These are phyloP conservation scores for Ophiognomonia clavigignenti-juglandacearum DNA, from an alignment of 2,329 filamentous ascomycete species.

Conservation along the genomic window DNA sequence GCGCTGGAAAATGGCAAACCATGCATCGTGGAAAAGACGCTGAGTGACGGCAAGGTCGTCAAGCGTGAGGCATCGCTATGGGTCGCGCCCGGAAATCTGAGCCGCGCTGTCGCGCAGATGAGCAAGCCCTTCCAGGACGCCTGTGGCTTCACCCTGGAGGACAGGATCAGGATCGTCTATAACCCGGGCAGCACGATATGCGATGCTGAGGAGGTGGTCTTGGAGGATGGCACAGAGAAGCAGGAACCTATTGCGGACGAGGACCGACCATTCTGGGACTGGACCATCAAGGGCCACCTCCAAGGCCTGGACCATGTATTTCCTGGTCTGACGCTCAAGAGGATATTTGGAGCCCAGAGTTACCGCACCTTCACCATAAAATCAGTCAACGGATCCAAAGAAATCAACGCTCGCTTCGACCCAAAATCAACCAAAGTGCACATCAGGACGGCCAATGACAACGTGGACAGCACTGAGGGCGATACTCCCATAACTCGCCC, in stretches of 20 bases:
- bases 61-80: slow-evolving; percentile 44
- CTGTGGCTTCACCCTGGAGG: slow-evolving; percentile 67
- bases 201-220: slow-evolving; percentile 51
- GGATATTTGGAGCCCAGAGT: slow-evolving; percentile 48
- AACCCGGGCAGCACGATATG: slow-evolving; percentile 45
- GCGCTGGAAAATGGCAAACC: slow-evolving; percentile 35
- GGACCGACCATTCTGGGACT: slow-evolving; percentile 32
- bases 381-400: slow-evolving; percentile 48
- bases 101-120: slow-evolving; percentile 65
- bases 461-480: slow-evolving; percentile 25
- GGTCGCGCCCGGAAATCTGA: slow-evolving; percentile 51
- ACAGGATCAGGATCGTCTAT: slow-evolving; percentile 58
- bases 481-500: slow-evolving; percentile 20
- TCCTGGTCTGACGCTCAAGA: slow-evolving; percentile 66
- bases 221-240: slow-evolving; percentile 52
- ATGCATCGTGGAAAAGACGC: slow-evolving; percentile 20
- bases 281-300: slow-evolving; percentile 26
- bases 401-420: slow-evolving; percentile 40
- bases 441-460: slow-evolving; percentile 30
- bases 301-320: slow-evolving; percentile 59
- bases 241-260: slow-evolving; percentile 26
- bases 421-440: slow-evolving; percentile 28
- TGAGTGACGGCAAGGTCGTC: slow-evolving; percentile 13
- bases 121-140: slow-evolving; percentile 69
- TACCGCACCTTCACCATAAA: slow-evolving; percentile 56